Base-by-base conservation (phyloP, 1,284 basidiomycete genomes). In the Cutaneotrichosporon sp. region DNA sequence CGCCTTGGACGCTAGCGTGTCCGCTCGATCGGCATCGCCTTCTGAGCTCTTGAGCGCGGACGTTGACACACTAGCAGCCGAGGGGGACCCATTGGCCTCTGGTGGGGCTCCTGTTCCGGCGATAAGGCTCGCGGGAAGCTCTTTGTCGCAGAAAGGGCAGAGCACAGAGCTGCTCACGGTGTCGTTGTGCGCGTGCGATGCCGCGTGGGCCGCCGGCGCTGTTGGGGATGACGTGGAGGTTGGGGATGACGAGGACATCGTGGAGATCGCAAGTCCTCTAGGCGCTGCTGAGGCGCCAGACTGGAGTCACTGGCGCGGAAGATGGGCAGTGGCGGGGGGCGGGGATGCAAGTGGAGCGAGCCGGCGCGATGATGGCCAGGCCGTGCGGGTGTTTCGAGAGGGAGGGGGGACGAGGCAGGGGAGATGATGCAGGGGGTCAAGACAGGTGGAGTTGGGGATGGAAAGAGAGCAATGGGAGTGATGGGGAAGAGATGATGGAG, bases 91-190 rank as follows among this genome's bases (percentile, higher is more conserved):
- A 24, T 47, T 47, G 22, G 45, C 38, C 18, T 8, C 22, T 47
- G 22, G 45, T 47, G 45, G 14, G 11, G 11, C 22, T 25, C 22
- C 13, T 6, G 22, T 2, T 25, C 45, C 22, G 27, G 51, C 22
- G 33, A 76, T 59, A 16, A 77, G 59, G 7, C 63, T 62, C 0
- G 69, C 64, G 1, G 76, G 76, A 20, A 78, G 60, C 43, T 69
- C 72, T 58, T 73, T 74, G 27, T 71, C 61, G 61, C 76, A 78
- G 60, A 69, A 73, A 1, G 76, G 76, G 58, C 76, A 78, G 63
- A 72, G 69, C 60, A 76, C 67, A 20, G 73, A 69, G 38, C 71
- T 34, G 22, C 51, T 33, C 20, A 18, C 25, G 25, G 24, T 16
- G 18, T 31, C 47, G 7, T 5, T 10, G 25, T 50, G 47, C 25